Conservation (phyloP, 2,329 filamentous ascomycete species). For the Kalaharituber pfeilii region DNA sequence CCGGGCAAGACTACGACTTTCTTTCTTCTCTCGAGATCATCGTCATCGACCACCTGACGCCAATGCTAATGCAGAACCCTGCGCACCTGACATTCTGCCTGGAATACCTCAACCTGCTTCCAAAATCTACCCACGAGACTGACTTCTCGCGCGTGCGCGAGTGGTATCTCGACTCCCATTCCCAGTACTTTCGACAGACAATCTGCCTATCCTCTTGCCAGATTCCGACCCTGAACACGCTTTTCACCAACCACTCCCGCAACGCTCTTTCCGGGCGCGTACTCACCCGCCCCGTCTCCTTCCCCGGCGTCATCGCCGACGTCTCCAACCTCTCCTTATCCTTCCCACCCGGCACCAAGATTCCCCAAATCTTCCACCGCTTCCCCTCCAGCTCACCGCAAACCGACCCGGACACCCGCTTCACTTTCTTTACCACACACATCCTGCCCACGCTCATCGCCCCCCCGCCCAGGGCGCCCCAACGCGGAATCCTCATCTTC, state of each 20-base stretch:
- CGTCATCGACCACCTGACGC: constrained; percentile 80
- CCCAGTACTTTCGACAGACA: constrained; percentile 67
- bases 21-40: constrained; percentile 84
- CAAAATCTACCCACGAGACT: constrained; percentile 63
- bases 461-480: not conserved
- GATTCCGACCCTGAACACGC: constrained; percentile 69
- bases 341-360: constrained; percentile 30
- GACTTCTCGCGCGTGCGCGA: constrained; percentile 79
- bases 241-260: constrained; percentile 57
- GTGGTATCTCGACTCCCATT: constrained; percentile 86
- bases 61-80: constrained; percentile 95
- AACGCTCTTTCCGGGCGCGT: constrained; percentile 33
- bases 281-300: not conserved
- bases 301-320: constrained; percentile 43
- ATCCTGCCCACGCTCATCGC: constrained; percentile 37
- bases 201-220: constrained; percentile 66
- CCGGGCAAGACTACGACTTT: constrained; percentile 69
- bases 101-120: constrained; percentile 76
- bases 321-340: constrained; percentile 50
- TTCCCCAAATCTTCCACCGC: constrained; percentile 68
- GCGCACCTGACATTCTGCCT: constrained; percentile 88
- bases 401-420: constrained; percentile 69
- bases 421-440: constrained; percentile 74
- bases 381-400: constrained; percentile 55
- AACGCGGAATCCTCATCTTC: constrained; percentile 61